Percentiles rank a stretch among this genome's conserved stretches.
phyloP scores from a whole-genome alignment of 352 stramenopile genomes.

The Globisporangium cederbergense region DNA sequence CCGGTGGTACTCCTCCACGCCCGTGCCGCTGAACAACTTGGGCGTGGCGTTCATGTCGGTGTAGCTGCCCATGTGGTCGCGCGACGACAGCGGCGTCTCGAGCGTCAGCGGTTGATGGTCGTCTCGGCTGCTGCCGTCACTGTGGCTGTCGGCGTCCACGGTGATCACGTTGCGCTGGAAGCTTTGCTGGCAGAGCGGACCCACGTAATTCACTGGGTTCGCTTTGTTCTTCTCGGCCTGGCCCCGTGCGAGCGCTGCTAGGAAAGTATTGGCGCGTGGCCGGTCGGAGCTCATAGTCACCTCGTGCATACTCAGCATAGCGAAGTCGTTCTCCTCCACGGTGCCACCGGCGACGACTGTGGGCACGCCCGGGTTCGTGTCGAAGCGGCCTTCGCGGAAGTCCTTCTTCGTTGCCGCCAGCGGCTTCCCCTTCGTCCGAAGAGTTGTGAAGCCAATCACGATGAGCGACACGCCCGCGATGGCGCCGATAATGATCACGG shows the following conservation, averaged over 20 bases:
- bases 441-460: slow-evolving; percentile 60
- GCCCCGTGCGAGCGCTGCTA: slow-evolving; percentile 32
- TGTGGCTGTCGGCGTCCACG: slow-evolving; percentile 19
- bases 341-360: slow-evolving; percentile 25
- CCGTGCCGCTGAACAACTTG: slow-evolving; percentile 23
- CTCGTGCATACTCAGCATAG: slow-evolving; percentile 78
- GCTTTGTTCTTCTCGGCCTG: slow-evolving; percentile 24
- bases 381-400: neutral
- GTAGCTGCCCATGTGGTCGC: slow-evolving; percentile 24
- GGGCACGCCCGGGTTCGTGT: slow-evolving; percentile 22
- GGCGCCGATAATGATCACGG: slow-evolving; percentile 64
- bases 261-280: slow-evolving; percentile 39
- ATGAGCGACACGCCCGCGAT: slow-evolving; percentile 64
- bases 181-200: slow-evolving; percentile 43
- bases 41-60: slow-evolving; percentile 22
- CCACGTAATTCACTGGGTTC: slow-evolving; percentile 45
- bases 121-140: slow-evolving; percentile 21
- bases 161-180: slow-evolving; percentile 35
- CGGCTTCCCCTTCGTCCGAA: slow-evolving; percentile 38
- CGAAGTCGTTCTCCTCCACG: slow-evolving; percentile 65
- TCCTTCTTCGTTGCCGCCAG: slow-evolving; percentile 18
- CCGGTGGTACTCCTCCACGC: slow-evolving; percentile 3
- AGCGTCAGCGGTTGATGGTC: slow-evolving; percentile 13
- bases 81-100: slow-evolving; percentile 24
- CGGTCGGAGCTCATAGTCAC: slow-evolving; percentile 43